Evolutionary conservation across 2,329 filamentous ascomycete genomes (phyloP), one percentile per base, ranked within the genome.

Genomic region (Mycosphaerella sp.): DNA sequence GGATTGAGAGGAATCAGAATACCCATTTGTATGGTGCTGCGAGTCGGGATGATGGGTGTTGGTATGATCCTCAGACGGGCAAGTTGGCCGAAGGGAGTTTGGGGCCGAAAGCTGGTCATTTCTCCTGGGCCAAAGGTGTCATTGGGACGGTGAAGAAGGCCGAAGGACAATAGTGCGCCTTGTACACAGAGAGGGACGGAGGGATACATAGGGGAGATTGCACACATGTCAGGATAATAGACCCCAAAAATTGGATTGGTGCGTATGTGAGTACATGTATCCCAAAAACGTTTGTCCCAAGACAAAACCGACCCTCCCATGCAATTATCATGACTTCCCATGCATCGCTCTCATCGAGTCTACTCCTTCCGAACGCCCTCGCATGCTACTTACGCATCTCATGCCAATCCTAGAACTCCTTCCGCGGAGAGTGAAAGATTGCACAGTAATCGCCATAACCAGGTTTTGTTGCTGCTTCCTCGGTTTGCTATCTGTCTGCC

Each of bases 21-120:
- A 87, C 85, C 0, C 74, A 73, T 26, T 59, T 69, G 2, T 86
- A 80, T 65, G 84, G 84, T 0, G 69, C 70, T 12, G 78, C 80
- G 0, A 73, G 54, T 44, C 26, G 65, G 39, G 69, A 76, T 17
- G 83, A 86, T 65, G 83, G 83, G 0, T 76, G 83, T 49, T 86
- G 83, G 83, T 77, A 80, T 57, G 79, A 85, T 63, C 64, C 49
- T 7, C 38, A 67, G 4, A 55, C 69, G 2, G 70, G 71, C 0
- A 69, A 72, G n/a, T 63, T 73, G 50, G 72, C 70, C 0, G 64
- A 68, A 10, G 73, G 72, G 6, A 71, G 69, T 17, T 72, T 74
- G 55, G 69, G 69, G 1, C 72, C 71, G 46, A 66, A 82, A 62
- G 56, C 60, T 2, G 58, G 60, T n/a, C 59, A 59, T 45, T 62